Evolutionary conservation across 164 flowering plant genomes (phyloP).

Genomic region (Dillenia turbinata): DNA sequence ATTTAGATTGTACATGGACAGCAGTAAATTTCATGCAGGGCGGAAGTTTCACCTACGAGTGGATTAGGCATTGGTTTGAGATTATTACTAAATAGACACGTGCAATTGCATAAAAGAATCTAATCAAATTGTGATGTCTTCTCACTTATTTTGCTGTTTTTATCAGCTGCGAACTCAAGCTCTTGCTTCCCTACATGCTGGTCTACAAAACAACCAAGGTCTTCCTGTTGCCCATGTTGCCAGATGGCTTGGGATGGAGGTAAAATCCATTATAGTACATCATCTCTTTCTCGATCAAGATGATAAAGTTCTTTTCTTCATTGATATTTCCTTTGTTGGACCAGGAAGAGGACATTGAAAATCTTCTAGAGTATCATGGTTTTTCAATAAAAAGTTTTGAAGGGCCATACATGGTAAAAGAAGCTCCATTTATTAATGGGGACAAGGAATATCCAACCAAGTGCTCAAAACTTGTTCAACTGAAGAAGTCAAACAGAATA

Average conservation of each 20-base stretch:
- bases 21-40: too few relatives aligned
- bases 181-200: slow-evolving; percentile 87
- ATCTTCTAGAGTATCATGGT: slow-evolving; percentile 79
- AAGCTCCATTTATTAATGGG: slow-evolving; percentile 63
- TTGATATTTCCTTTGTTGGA: slow-evolving; percentile 5
- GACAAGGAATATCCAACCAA: slow-evolving; percentile 65
- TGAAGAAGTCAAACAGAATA: slow-evolving; percentile 60
- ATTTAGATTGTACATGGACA: too few relatives aligned
- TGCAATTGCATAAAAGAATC: too few relatives aligned
- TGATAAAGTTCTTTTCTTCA: background rate
- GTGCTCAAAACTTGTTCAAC: slow-evolving; percentile 75
- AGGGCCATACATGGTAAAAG: slow-evolving; percentile 92
- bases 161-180: slow-evolving; percentile 92
- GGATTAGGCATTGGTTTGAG: too few relatives aligned
- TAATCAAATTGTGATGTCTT: background rate
- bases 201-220: slow-evolving; percentile 86
- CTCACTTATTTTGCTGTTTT: slow-evolving; percentile 19
- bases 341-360: slow-evolving; percentile 77
- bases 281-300: slow-evolving; percentile 4
- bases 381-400: slow-evolving; percentile 70
- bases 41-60: too few relatives aligned
- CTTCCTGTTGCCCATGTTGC: slow-evolving; percentile 68
- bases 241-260: slow-evolving; percentile 94
- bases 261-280: slow-evolving; percentile 18
- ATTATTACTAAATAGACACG: too few relatives aligned